Conservation (phyloP, 192 early-diverging fungal genomes). For the Neocallimastix lanati region DNA sequence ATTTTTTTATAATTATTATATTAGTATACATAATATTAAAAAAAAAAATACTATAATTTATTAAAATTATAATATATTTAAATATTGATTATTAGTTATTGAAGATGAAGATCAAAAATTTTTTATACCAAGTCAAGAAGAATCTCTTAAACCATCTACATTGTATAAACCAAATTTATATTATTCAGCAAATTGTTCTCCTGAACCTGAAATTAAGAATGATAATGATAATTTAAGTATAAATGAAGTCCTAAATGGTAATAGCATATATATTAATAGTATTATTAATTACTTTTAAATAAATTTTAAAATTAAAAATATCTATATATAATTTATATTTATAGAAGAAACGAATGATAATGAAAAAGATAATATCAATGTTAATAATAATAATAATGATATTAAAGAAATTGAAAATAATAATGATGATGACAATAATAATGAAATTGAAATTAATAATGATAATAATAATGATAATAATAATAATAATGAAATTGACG, state of each 20-base stretch:
- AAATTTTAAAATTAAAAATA: no score
- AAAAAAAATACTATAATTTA: no score
- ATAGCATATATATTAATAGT: neutral
- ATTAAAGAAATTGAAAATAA: no score
- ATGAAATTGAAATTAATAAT: neutral
- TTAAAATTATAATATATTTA: no score
- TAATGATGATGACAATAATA: neutral
- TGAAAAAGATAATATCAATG: no score
- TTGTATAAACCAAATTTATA: neutral
- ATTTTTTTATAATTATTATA: neutral
- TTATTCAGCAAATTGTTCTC: neutral
- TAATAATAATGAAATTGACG: neutral
- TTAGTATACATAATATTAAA: no score
- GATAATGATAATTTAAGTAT: neutral
- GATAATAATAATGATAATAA: neutral
- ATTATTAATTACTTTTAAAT: no score
- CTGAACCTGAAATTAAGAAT: neutral
- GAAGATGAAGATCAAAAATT: neutral
- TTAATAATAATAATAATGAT: no score
- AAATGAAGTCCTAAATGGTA: neutral
- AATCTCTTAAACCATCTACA: neutral
- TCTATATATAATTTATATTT: no score
- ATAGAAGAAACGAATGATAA: no score
- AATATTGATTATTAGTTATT: neutral
- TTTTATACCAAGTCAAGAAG: neutral